A percentile compares a stretch with the other conserved stretches of the same genome.
phyloP scores from a whole-genome alignment of 2,329 filamentous ascomycete genomes.

The Acephala macrosclerotiorum region DNA sequence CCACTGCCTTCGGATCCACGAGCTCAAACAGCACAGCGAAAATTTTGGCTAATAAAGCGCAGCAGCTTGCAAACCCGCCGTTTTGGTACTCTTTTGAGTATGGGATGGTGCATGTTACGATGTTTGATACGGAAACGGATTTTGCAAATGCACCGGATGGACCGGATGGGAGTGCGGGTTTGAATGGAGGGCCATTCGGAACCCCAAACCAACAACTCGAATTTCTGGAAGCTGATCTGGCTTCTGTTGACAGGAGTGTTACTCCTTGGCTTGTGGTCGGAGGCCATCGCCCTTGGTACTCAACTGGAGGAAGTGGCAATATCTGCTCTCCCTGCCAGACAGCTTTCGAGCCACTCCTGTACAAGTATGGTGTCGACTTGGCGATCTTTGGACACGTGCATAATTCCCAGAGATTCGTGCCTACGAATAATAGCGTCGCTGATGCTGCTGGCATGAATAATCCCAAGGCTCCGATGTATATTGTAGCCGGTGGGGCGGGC shows the following conservation, averaged over 20 bases:
- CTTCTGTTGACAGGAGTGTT: conserved; percentile 37
- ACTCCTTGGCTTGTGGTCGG: conserved; percentile 40
- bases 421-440: conserved; percentile 27
- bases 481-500: conserved; percentile 42
- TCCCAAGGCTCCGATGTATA: conserved; percentile 41
- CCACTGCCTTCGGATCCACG: conserved; percentile 56
- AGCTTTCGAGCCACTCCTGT: conserved; percentile 54
- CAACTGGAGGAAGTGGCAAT: conserved; percentile 24
- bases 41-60: conserved; percentile 53
- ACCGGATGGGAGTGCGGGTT: conserved; percentile 43
- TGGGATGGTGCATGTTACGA: conserved; percentile 61
- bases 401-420: conserved; percentile 51
- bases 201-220: conserved; percentile 52
- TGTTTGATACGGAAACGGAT: conserved; percentile 66
- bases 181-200: conserved; percentile 57
- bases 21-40: conserved; percentile 52
- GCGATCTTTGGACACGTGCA: conserved; percentile 56
- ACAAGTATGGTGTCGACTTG: conserved; percentile 54
- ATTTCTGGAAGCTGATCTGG: conserved; percentile 50
- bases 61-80: conserved; percentile 54
- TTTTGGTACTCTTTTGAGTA: conserved; percentile 69
- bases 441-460: conserved; percentile 33
- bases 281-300: conserved; percentile 40
- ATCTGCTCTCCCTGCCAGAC: conserved; percentile 49
- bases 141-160: conserved; percentile 54